Percentiles rank a stretch among this genome's conserved stretches.
Conservation (phyloP, 2,329 filamentous ascomycete genomes). For the Ophiosphaerella narmari region DNA sequence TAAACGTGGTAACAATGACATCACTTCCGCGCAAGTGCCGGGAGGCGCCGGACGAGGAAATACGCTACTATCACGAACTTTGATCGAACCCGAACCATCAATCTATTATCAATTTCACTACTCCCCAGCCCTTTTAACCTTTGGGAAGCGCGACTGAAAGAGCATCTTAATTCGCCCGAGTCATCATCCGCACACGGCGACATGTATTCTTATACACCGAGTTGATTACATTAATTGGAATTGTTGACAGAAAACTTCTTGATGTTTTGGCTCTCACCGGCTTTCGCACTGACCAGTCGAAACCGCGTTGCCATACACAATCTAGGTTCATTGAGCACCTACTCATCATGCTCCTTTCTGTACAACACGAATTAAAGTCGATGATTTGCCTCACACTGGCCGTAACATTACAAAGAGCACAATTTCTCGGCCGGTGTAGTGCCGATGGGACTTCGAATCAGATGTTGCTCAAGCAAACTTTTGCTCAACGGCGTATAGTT, state of each 20-base stretch:
- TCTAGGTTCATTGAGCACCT: constrained; percentile 37
- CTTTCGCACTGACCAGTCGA: constrained; percentile 1
- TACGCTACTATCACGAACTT: not conserved
- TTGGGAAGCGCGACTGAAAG: constrained; percentile 38
- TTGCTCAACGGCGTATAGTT: no score
- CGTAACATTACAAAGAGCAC: constrained; percentile 37
- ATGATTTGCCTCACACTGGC: constrained; percentile 20
- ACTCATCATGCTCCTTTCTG: constrained; percentile 38
- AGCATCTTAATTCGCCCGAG: constrained; percentile 10
- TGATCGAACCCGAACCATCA: not conserved
- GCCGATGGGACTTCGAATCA: constrained; percentile 10
- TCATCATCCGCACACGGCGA: constrained; percentile 30
- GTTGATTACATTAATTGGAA: constrained; percentile 30
- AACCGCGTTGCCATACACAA: constrained; percentile 33
- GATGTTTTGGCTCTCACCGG: no score
- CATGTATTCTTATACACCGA: constrained; percentile 36
- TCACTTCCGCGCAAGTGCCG: not conserved
- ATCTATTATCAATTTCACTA: not conserved
- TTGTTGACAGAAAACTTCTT: constrained; percentile 17
- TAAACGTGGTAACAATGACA: not conserved
- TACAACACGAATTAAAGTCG: constrained; percentile 38
- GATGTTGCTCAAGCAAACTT: no score
- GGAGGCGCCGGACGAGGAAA: not conserved
- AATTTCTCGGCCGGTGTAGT: constrained; percentile 12
- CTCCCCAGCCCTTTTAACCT: constrained; percentile 20